These are phyloP conservation scores for Colletotrichum ledebouriae DNA, from an alignment of 2,329 filamentous ascomycete genomes.

Conservation along the genomic window DNA sequence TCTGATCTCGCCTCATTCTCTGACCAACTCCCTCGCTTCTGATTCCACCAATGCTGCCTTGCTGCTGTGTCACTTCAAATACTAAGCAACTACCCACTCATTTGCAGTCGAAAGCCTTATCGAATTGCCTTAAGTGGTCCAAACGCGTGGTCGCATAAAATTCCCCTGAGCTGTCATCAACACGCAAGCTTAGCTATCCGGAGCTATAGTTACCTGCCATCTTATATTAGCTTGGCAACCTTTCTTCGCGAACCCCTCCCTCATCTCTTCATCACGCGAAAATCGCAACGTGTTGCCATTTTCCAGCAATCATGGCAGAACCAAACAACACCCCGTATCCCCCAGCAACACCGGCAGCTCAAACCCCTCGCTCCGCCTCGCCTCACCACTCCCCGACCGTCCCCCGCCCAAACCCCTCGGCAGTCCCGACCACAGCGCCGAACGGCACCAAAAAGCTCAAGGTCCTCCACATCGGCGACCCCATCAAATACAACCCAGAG, in stretches of 20 bases:
- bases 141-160: slow-evolving; percentile 1
- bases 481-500: slow-evolving; percentile 62
- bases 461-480: slow-evolving; percentile 83
- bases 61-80: not conserved
- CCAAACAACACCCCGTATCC: slow-evolving; percentile 62
- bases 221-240: not conserved
- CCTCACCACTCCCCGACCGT: slow-evolving; percentile 49
- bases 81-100: not conserved
- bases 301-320: slow-evolving; percentile 55
- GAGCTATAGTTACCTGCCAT: not conserved
- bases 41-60: slow-evolving; percentile 29
- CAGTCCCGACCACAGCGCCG: slow-evolving; percentile 45
- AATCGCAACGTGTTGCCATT: too few relatives aligned
- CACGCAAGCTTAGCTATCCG: not conserved
- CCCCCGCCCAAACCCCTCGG: slow-evolving; percentile 30
- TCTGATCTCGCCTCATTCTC: slow-evolving; percentile 19
- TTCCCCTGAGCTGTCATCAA: not conserved
- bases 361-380: slow-evolving; percentile 60
- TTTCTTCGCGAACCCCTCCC: not conserved
- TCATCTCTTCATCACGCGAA: not conserved
- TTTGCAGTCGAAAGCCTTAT: slow-evolving; percentile 8
- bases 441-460: slow-evolving; percentile 57
- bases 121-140: slow-evolving; percentile 1
- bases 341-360: slow-evolving; percentile 46
- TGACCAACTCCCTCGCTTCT: slow-evolving; percentile 8